Evolutionary conservation across 768 basidiomycete species (phyloP).

Genomic region (Hemileccinum rubropunctum): DNA sequence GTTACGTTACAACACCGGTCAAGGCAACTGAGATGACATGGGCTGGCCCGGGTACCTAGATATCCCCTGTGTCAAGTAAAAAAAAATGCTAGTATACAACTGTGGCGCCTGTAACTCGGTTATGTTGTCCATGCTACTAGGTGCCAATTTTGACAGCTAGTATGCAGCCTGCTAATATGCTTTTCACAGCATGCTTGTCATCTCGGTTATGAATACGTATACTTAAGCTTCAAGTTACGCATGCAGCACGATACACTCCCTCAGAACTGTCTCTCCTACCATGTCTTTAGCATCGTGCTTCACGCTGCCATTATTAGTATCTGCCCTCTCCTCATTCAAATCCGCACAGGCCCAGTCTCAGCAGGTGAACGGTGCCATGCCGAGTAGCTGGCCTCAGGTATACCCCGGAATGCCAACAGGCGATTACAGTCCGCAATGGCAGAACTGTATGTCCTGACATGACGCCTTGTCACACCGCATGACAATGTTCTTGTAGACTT

Average conservation of each 20-base stretch:
- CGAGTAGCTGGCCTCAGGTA: slow-evolving; percentile 32
- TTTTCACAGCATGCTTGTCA: too few species aligned
- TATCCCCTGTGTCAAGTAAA: too few species aligned
- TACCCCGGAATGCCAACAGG: slow-evolving; percentile 42
- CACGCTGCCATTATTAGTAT: neutral
- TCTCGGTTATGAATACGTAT: too few species aligned
- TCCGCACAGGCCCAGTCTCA: neutral
- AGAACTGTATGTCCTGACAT: slow-evolving; percentile 43
- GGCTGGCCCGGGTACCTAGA: too few species aligned
- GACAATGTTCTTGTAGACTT: slow-evolving; percentile 42
- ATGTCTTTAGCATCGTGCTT: neutral
- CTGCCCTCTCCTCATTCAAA: neutral
- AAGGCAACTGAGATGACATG: too few species aligned
- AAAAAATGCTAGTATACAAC: too few species aligned
- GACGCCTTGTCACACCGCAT: neutral
- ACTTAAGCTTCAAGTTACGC: too few species aligned
- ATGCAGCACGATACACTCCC: neutral
- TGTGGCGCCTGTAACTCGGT: too few species aligned
- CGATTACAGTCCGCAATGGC: slow-evolving; percentile 55
- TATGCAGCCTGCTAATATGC: too few species aligned
- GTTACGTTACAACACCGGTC: too few species aligned
- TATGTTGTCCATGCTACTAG: too few species aligned
- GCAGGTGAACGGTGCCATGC: neutral
- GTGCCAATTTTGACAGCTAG: too few species aligned
- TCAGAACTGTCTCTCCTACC: neutral